Base-by-base conservation (phyloP, 2,329 filamentous ascomycete species). In the Sporothrix pseudoabietina region DNA sequence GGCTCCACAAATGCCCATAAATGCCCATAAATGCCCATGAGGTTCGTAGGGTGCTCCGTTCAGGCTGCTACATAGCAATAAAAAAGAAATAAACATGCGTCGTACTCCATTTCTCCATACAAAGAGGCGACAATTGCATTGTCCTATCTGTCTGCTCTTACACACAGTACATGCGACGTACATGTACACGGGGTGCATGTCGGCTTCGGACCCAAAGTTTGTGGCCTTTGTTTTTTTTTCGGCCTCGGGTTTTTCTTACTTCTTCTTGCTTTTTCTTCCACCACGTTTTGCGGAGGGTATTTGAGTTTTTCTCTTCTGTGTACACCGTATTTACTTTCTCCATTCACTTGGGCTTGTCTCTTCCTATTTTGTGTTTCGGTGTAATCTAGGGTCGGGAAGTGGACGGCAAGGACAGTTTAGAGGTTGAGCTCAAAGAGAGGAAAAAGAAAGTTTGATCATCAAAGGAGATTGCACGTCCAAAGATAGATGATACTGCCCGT, bases 401-500 rank as follows among this genome's bases (percentile, higher is more conserved):
- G 39, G 35, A 35, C 35, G 35, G 35, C 35, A 35, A 35, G 44
- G 19, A 22, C 4, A 41, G 44, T n/a, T 5, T 1, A 2, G 10
- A 16, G 35, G 2, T 14, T 12, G 4, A 14, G 26, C 6, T 12
- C 12, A 59, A 59, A 16, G 10, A 22, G 26, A 41, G 3, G 59
- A 65, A 65, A 65, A 65, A 65, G 59, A 65, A 65, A 65, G 59
- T 55, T 22, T 4, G 41, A 7, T 4, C 35, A 35, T 35, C 35
- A 63, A 63, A 26, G 35, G 35, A 65, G 44, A 65, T 65, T 65
- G 59, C 59, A 63, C 16, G 4, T 59, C 55, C 55, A 35, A 59
- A 59, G 35, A 61, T 39, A 30, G 57, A 39, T n/a, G 57, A 39
- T n/a, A 61, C 16, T 61, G 30, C 10, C 61, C 35, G 61, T 65